Conservation (phyloP, 1,284 basidiomycete genomes). For the Sanghuangporus baumii region DNA sequence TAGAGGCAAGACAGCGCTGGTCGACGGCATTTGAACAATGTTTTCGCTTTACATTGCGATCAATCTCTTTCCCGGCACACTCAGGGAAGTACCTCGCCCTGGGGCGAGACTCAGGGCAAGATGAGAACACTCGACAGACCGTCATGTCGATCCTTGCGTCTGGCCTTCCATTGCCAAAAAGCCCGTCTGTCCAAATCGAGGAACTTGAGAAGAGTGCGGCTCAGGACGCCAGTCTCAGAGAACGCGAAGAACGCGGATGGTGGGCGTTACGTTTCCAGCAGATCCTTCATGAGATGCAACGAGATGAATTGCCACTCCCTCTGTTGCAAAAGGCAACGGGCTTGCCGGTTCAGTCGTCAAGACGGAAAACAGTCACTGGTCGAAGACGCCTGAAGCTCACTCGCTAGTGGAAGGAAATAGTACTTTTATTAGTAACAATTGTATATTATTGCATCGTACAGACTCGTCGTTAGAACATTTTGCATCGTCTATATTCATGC, state of each 20-base stretch:
- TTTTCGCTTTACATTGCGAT: conserved; percentile 44
- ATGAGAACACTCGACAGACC: conserved; percentile 35
- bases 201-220: conserved; percentile 28
- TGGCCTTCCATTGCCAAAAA: conserved; percentile 62
- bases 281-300: conserved; percentile 50
- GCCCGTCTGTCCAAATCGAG: conserved; percentile 53
- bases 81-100: conserved; percentile 29
- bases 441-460: not conserved
- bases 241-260: conserved; percentile 73
- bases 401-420: not conserved
- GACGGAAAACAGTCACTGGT: conserved; percentile 9
- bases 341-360: not conserved
- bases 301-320: conserved; percentile 20
- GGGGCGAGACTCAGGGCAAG: conserved; percentile 29
- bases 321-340: not conserved
- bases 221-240: conserved; percentile 34
- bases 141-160: conserved; percentile 49
- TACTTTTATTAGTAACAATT: not conserved
- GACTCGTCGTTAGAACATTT: not conserved
- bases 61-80: conserved; percentile 42
- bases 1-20: conserved; percentile 31
- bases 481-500: conserved; percentile 11
- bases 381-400: conserved; percentile 7
- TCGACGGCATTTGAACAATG: conserved; percentile 47
- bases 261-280: conserved; percentile 72